Conservation (phyloP, 2,329 filamentous ascomycete genomes). For the Rhexocercosporidium sp. region DNA sequence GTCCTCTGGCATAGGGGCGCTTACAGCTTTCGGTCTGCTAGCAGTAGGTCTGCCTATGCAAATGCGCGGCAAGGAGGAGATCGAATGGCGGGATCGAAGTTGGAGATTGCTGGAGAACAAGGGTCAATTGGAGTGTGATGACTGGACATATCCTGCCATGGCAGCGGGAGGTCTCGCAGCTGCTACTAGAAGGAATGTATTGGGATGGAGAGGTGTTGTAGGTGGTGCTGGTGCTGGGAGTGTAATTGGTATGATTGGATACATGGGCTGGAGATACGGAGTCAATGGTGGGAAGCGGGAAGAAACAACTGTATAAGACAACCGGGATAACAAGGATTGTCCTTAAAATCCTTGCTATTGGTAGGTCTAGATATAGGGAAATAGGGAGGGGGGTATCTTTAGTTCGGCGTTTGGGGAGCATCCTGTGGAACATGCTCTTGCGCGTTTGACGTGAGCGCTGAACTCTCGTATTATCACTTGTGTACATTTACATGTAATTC, state of each 20-base stretch:
- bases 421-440: too few relatives aligned
- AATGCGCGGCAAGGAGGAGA: constrained; percentile 61
- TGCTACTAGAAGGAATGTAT: constrained; percentile 37
- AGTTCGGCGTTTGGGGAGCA: background rate
- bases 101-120: constrained; percentile 65
- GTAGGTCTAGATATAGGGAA: too few relatives aligned
- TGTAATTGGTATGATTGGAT: constrained; percentile 53
- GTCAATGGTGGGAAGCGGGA: constrained; percentile 49
- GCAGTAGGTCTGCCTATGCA: constrained; percentile 50
- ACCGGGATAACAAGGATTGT: too few relatives aligned
- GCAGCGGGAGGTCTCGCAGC: constrained; percentile 44
- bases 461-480: constrained; percentile 9
- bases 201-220: constrained; percentile 48
- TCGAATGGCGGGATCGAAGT: constrained; percentile 68
- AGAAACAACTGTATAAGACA: background rate
- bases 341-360: too few relatives aligned
- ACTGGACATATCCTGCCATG: constrained; percentile 56
- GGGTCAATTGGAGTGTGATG: constrained; percentile 62
- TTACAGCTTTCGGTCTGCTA: constrained; percentile 52
- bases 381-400: too few relatives aligned
- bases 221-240: constrained; percentile 56
- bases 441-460: background rate
- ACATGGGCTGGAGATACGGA: constrained; percentile 56
- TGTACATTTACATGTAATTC: constrained; percentile 6
- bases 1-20: constrained; percentile 51